Evolutionary conservation across 805 yeast species (phyloP).

Genomic region (Kodamaea neixiangensis): DNA sequence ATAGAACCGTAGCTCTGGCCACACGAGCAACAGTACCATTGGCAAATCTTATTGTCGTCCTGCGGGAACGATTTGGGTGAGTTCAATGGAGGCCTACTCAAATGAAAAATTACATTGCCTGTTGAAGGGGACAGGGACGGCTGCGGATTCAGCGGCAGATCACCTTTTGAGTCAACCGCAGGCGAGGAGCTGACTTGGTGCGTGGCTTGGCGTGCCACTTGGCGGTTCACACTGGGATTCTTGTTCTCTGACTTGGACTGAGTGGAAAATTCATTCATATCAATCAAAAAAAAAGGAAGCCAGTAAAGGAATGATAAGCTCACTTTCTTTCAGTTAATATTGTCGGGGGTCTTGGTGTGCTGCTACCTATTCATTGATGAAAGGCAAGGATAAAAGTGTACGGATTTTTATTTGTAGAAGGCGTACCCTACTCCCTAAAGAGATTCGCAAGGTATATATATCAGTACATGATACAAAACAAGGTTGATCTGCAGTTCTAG

Average conservation of each 20-base stretch:
- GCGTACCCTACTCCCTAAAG: not conserved
- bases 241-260: conserved; percentile 1
- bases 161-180: not conserved
- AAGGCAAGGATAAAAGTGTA: not conserved
- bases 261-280: conserved; percentile 6
- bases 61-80: conserved; percentile 5
- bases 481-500: conserved; percentile 1
- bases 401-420: not conserved
- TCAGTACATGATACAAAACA: conserved; percentile 2
- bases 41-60: conserved; percentile 31
- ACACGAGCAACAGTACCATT: conserved; percentile 46
- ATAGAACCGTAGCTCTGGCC: conserved; percentile 41
- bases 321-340: not conserved
- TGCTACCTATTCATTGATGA: not conserved
- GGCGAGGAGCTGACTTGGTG: not conserved
- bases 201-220: not conserved
- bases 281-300: not conserved
- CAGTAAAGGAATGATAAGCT: not conserved
- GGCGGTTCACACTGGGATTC: not conserved
- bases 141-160: not conserved
- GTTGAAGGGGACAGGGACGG: not conserved
- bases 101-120: not conserved
- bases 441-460: not conserved
- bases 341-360: not conserved
- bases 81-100: not conserved